phyloP scores from a whole-genome alignment of 179 eudicot genomes.

The Spergularia azorica region DNA sequence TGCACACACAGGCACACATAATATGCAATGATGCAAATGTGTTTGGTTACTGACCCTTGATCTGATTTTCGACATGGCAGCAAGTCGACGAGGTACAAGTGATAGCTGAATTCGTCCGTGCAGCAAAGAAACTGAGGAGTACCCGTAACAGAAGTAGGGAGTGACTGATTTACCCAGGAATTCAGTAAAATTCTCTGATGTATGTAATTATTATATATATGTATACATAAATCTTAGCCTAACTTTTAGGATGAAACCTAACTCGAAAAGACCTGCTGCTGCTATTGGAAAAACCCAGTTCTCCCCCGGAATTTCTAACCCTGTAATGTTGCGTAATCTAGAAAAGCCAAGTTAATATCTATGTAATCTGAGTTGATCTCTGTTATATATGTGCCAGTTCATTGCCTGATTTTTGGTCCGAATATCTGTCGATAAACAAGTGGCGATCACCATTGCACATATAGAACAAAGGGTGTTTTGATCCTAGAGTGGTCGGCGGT shows the following conservation, averaged over 20 bases:
- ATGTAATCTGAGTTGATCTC: conserved; percentile 22
- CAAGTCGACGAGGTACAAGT: conserved; percentile 82
- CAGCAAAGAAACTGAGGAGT: conserved; percentile 71
- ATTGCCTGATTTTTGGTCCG: not conserved
- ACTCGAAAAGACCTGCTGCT: conserved; percentile 18
- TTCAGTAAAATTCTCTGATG: conserved; percentile 20
- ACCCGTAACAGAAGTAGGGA: conserved; percentile 28
- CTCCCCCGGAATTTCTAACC: conserved; percentile 24
- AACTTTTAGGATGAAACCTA: conserved; percentile 34
- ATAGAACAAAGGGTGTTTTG: too few relatives aligned
- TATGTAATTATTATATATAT: conserved; percentile 32
- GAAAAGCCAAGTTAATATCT: conserved; percentile 23
- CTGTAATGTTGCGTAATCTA: conserved; percentile 28
- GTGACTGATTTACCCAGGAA: conserved; percentile 15
- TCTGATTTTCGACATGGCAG: conserved; percentile 36
- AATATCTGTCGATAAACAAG: too few relatives aligned
- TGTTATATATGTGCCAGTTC: conserved; percentile 18
- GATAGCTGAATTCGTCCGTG: conserved; percentile 65
- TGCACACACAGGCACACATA: not conserved
- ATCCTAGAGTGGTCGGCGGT: too few relatives aligned
- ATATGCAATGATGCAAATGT: not conserved
- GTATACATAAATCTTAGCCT: conserved; percentile 34
- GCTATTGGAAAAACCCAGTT: conserved; percentile 18
- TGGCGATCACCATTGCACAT: too few relatives aligned
- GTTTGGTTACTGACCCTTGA: not conserved